phyloP scores from a whole-genome alignment of 371 early-diverging fungal genomes.

The Apophysomyces variabilis region DNA sequence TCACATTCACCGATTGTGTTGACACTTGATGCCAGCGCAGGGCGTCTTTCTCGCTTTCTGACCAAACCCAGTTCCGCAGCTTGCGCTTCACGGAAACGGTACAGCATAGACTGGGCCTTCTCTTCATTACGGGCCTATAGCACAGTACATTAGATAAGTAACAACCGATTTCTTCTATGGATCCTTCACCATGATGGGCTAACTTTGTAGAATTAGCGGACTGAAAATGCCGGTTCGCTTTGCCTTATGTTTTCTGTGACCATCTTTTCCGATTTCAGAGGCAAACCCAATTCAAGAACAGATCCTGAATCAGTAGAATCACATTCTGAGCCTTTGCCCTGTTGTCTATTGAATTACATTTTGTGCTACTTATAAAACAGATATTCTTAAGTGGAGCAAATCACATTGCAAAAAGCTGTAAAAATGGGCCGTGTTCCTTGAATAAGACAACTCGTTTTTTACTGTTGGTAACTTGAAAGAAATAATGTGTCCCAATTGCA shows the following conservation, averaged over 20 bases:
- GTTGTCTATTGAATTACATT: too few species aligned
- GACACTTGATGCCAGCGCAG: constrained; percentile 74
- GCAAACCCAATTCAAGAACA: too few species aligned
- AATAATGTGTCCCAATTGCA: too few species aligned
- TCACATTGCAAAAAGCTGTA: too few species aligned
- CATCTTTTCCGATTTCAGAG: neutral
- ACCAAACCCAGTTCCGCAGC: constrained; percentile 82
- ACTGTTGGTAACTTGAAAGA: too few species aligned
- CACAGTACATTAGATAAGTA: neutral
- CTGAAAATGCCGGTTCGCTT: neutral
- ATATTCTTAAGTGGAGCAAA: too few species aligned
- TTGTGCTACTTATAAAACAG: too few species aligned
- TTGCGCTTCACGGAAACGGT: constrained; percentile 95
- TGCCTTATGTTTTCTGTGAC: neutral
- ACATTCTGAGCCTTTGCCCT: too few species aligned
- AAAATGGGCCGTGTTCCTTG: too few species aligned
- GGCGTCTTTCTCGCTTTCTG: constrained; percentile 70
- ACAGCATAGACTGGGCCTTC: constrained; percentile 98
- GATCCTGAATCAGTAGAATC: too few species aligned
- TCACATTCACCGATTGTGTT: constrained; percentile 80
- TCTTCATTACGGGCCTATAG: constrained; percentile 94
- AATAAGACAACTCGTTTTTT: too few species aligned
- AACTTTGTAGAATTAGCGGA: neutral
- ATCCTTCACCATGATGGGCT: neutral
- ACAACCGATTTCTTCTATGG: neutral